These are phyloP conservation scores for Dictyostelium discoideum DNA, from an alignment of 78 protist genomes.

Conservation along the genomic window DNA sequence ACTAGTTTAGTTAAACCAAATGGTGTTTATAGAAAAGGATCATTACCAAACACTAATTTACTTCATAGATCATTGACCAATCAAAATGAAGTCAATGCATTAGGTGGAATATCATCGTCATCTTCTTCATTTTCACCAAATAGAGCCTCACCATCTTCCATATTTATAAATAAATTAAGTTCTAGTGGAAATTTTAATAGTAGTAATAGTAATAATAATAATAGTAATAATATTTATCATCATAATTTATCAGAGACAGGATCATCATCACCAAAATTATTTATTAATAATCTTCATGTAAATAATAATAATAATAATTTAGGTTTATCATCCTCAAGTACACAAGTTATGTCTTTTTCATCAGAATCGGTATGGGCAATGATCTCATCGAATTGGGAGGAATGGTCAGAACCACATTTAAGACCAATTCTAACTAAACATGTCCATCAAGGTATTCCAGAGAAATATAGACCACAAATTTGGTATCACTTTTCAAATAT, in stretches of 20 bases:
- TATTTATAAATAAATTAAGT: background rate
- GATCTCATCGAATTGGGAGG: constrained; percentile 63
- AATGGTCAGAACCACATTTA: constrained; percentile 61
- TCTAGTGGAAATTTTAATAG: background rate
- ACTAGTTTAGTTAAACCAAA: constrained; percentile 16
- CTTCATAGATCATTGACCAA: background rate
- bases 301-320: background rate
- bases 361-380: constrained; percentile 55
- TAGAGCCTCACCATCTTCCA: background rate
- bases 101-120: background rate
- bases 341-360: constrained; percentile 9
- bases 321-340: background rate
- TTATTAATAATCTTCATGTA: background rate
- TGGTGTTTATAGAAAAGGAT: background rate
- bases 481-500: constrained; percentile 68
- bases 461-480: constrained; percentile 27
- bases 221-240: background rate
- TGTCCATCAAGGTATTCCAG: constrained; percentile 73
- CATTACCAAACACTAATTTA: background rate
- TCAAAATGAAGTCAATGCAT: background rate
- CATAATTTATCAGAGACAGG: background rate
- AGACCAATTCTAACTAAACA: constrained; percentile 21
- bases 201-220: background rate
- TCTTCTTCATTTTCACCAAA: constrained; percentile 7
- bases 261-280: background rate